Evolutionary conservation across 345 rosid species (phyloP).

Genomic region (Salix suchowensis): DNA sequence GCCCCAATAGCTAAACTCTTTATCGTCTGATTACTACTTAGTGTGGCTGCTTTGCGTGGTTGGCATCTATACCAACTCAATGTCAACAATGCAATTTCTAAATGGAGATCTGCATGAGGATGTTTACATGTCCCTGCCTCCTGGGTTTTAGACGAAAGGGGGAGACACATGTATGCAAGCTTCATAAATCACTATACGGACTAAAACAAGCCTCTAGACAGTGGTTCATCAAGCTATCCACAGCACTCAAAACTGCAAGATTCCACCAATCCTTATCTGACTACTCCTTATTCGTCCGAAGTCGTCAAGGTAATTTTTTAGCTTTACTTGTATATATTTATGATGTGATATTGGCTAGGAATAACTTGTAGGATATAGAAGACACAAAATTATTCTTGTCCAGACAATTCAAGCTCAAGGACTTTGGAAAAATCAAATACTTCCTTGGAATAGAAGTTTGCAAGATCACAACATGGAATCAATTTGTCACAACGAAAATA

Average conservation of each 20-base stretch:
- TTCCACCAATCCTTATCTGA: neutral
- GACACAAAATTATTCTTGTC: neutral
- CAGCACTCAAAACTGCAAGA: neutral
- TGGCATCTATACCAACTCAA: neutral
- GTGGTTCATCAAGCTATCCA: neutral
- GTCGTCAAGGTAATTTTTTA: neutral
- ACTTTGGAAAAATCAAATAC: neutral
- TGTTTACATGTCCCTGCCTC: neutral
- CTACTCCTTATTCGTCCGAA: neutral
- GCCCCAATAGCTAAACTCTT: too few species aligned
- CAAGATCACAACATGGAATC: neutral
- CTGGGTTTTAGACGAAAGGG: neutral
- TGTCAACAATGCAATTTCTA: neutral
- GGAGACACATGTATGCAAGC: neutral
- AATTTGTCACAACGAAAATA: neutral
- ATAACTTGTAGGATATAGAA: neutral
- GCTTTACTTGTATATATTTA: neutral
- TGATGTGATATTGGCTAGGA: neutral
- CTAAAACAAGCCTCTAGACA: neutral
- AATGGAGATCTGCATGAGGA: neutral
- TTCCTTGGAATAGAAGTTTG: neutral
- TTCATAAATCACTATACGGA: neutral
- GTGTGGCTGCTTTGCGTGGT: too few species aligned
- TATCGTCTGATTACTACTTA: too few species aligned
- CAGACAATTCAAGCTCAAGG: neutral